Conservation (phyloP, 306 rosid genomes). For the Hippophae tibetana region DNA sequence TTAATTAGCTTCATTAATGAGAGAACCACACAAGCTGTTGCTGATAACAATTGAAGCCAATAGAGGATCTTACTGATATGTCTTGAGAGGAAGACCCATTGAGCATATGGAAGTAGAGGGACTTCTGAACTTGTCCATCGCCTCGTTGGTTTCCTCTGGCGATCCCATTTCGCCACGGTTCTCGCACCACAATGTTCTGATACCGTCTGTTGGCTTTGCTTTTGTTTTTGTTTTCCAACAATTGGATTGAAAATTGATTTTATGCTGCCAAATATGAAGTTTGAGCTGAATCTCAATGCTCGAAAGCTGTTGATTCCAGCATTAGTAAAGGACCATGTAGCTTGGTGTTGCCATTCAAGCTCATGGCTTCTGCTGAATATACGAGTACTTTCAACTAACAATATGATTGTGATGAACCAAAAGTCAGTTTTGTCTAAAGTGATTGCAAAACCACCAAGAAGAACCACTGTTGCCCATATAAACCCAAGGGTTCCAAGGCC, state of each 20-base stretch:
- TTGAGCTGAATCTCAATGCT: conserved; percentile 41
- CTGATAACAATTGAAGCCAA: conserved; percentile 94
- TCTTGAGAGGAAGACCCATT: conserved; percentile 57
- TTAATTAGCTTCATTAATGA: conserved; percentile 53
- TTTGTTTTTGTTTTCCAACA: conserved; percentile 19
- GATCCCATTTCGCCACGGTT: conserved; percentile 15
- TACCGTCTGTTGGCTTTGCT: conserved; percentile 9
- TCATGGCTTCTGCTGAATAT: conserved; percentile 94
- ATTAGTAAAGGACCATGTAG: conserved; percentile 76
- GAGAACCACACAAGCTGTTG: conserved; percentile 68
- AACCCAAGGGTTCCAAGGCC: conserved; percentile 88
- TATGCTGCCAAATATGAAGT: conserved; percentile 24
- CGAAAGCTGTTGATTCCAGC: conserved; percentile 59
- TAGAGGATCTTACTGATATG: conserved; percentile 71
- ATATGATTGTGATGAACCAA: conserved; percentile 79
- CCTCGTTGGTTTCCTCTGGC: conserved; percentile 42
- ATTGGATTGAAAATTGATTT: conserved; percentile 40
- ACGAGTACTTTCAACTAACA: conserved; percentile 72
- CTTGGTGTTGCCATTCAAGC: conserved; percentile 97
- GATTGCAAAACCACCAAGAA: conserved; percentile 83
- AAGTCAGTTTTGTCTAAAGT: conserved; percentile 63
- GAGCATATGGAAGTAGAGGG: conserved; percentile 67
- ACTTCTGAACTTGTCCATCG: conserved; percentile 70
- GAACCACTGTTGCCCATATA: conserved; percentile 93
- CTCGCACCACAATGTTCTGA: conserved; percentile 13